phyloP scores from a whole-genome alignment of 148 eudicot genomes.

The Camellia sinensis region DNA sequence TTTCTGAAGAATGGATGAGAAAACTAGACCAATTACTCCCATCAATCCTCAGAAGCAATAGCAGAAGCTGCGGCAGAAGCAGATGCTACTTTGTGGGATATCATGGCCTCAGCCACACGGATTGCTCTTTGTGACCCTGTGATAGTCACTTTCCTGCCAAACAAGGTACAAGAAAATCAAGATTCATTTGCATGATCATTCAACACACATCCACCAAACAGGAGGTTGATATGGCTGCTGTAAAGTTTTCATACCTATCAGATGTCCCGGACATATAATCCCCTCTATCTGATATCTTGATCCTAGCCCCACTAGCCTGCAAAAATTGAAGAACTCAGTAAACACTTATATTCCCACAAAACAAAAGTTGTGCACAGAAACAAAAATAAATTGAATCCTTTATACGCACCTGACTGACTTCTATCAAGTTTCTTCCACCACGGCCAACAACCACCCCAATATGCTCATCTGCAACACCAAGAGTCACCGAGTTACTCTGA shows the following conservation, averaged over 20 bases:
- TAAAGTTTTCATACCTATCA: slow-evolving; percentile 52
- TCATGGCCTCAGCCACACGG: slow-evolving; percentile 76
- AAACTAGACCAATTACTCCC: too few relatives aligned
- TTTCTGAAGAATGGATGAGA: too few relatives aligned
- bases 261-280: slow-evolving; percentile 95
- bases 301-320: slow-evolving; percentile 94
- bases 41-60: too few relatives aligned
- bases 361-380: not conserved
- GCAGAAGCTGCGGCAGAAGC: slow-evolving; percentile 25
- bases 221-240: not conserved
- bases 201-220: not conserved
- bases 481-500: slow-evolving; percentile 66
- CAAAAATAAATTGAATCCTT: not conserved
- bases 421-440: slow-evolving; percentile 84
- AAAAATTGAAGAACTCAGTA: slow-evolving; percentile 15
- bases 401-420: slow-evolving; percentile 71
- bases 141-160: slow-evolving; percentile 92
- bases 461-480: slow-evolving; percentile 97
- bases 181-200: not conserved
- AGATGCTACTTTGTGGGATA: slow-evolving; percentile 67
- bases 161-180: not conserved
- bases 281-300: slow-evolving; percentile 91
- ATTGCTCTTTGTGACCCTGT: slow-evolving; percentile 83
- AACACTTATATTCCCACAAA: not conserved
- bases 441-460: slow-evolving; percentile 93